A percentile compares a stretch with the other conserved stretches of the same genome.
These are phyloP conservation scores for Saccharomycopsis amapae DNA, from an alignment of 805 yeast genomes.

Conservation along the genomic window DNA sequence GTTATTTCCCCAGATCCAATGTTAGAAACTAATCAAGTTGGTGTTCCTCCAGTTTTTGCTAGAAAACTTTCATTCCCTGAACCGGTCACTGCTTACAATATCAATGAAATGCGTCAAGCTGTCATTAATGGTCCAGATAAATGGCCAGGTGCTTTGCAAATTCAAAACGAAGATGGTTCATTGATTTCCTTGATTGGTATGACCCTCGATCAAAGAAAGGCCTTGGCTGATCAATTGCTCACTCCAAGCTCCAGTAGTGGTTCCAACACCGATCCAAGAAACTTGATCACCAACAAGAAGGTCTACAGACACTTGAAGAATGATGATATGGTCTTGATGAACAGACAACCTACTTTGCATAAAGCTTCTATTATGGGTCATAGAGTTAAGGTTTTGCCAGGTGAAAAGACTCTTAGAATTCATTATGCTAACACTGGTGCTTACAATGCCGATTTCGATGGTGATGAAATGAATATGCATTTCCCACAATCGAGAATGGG, in stretches of 20 bases:
- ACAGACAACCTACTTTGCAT: constrained; percentile 98
- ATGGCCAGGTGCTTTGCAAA: constrained; percentile 98
- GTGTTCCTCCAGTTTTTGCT: constrained; percentile 98
- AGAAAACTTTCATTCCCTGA: constrained; percentile 94
- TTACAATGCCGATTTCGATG: constrained; percentile 97
- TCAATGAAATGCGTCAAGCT: constrained; percentile 84
- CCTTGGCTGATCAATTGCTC: constrained; percentile 86
- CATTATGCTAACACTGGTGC: constrained; percentile 99
- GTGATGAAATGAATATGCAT: constrained; percentile 99
- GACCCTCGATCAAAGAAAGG: constrained; percentile 90
- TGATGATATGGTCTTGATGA: constrained; percentile 94
- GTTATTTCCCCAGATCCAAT: constrained; percentile 99
- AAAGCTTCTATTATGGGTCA: constrained; percentile 99
- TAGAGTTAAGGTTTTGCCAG: constrained; percentile 91
- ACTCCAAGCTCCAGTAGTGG: constrained; percentile 61
- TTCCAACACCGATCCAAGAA: constrained; percentile 35
- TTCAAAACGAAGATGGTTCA: constrained; percentile 92
- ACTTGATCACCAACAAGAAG: constrained; percentile 72
- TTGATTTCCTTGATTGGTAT: constrained; percentile 76
- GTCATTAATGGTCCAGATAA: constrained; percentile 95
- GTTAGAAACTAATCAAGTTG: constrained; percentile 95
- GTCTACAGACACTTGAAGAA: constrained; percentile 92
- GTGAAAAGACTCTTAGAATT: constrained; percentile 91
- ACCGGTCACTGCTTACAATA: constrained; percentile 91
- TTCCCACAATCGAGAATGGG: constrained; percentile 98